These are phyloP conservation scores for Cryptococcus deneoformans DNA, from an alignment of 1,284 basidiomycete genomes.

Conservation along the genomic window DNA sequence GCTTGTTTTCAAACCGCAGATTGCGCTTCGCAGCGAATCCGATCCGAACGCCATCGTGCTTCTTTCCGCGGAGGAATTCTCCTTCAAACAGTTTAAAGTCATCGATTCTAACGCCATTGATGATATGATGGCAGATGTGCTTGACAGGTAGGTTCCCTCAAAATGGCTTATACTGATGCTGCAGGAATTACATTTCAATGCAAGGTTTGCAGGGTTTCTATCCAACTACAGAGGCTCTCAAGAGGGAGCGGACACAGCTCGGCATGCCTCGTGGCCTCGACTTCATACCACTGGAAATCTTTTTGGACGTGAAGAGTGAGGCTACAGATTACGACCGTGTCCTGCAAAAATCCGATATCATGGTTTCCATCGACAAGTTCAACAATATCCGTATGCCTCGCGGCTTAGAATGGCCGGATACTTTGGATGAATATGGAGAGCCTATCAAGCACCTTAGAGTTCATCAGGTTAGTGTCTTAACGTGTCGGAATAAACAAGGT, in stretches of 20 bases:
- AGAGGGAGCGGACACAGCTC: constrained; percentile 22
- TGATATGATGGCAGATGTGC: constrained; percentile 77
- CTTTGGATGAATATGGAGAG: constrained; percentile 46
- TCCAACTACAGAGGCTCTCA: constrained; percentile 53
- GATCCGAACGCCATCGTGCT: constrained; percentile 66
- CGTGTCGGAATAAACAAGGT: neutral
- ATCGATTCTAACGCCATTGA: constrained; percentile 77
- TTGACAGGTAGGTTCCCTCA: constrained; percentile 63
- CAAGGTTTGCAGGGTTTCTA: constrained; percentile 86
- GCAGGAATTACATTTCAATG: constrained; percentile 69
- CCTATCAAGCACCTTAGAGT: constrained; percentile 68
- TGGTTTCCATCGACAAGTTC: constrained; percentile 89
- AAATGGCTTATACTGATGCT: constrained; percentile 6
- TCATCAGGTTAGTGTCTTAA: constrained; percentile 62
- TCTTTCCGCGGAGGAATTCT: constrained; percentile 77
- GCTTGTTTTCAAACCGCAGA: constrained; percentile 85
- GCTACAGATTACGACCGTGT: constrained; percentile 81
- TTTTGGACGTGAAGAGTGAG: constrained; percentile 80
- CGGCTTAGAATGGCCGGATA: constrained; percentile 52
- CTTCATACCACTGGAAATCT: constrained; percentile 79
- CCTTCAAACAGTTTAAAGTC: constrained; percentile 76
- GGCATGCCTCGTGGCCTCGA: constrained; percentile 43
- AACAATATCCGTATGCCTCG: constrained; percentile 83
- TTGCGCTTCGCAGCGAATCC: constrained; percentile 70
- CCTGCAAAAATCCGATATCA: constrained; percentile 83